These are phyloP conservation scores for Rhododendron mucronatum DNA, from an alignment of 148 eudicot genomes.

Conservation along the genomic window DNA sequence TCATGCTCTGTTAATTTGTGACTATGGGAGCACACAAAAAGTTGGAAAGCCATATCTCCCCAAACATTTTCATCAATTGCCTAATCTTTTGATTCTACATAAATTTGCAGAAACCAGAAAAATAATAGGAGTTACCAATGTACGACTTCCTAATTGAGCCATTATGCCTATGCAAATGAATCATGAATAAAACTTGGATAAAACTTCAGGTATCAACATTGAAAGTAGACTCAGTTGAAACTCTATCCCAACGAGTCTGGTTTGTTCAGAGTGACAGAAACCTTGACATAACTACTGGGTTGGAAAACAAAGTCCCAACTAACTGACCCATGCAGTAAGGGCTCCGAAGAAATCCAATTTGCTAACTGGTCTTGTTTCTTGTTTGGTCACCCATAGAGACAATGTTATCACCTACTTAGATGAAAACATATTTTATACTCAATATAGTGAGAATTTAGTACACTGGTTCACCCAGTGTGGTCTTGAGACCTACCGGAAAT, in stretches of 20 bases:
- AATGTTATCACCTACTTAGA: not conserved
- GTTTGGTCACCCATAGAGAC: not conserved
- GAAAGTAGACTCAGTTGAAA: not conserved
- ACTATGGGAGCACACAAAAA: not conserved
- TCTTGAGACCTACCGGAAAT: not conserved
- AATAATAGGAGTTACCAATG: not conserved
- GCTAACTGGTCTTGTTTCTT: not conserved
- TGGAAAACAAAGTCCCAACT: not conserved
- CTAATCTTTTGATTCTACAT: not conserved
- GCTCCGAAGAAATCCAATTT: not conserved
- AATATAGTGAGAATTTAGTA: not conserved
- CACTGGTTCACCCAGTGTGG: not conserved
- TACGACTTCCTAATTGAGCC: not conserved
- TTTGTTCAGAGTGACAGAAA: not conserved
- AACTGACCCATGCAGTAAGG: not conserved
- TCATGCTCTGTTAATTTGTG: not conserved
- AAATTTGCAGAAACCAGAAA: not conserved
- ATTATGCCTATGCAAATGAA: not conserved
- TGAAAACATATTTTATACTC: not conserved
- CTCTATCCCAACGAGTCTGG: not conserved
- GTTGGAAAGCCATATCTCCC: not conserved
- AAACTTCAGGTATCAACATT: not conserved
- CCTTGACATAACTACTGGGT: not conserved
- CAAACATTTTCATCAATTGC: not conserved
- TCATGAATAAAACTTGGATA: not conserved